These are phyloP conservation scores for Sporothrix euskadiensis DNA, from an alignment of 2,329 filamentous ascomycete genomes.

Conservation along the genomic window DNA sequence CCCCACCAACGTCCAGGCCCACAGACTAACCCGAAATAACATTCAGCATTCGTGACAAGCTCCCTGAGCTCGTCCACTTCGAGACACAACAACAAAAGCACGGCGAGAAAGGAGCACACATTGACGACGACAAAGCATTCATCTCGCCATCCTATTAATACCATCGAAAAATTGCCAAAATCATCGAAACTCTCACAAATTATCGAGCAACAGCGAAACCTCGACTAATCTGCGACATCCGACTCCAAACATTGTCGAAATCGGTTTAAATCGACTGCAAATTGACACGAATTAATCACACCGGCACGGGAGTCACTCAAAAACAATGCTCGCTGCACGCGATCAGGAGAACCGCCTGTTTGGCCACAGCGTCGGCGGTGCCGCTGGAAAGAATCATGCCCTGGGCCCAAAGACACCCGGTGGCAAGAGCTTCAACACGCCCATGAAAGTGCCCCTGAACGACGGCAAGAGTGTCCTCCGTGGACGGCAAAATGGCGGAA, in stretches of 20 bases:
- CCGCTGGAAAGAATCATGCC: constrained; percentile 68
- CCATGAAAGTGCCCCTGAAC: constrained; percentile 72
- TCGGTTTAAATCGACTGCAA: not conserved
- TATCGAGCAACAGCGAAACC: not conserved
- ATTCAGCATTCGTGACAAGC: constrained; percentile 22
- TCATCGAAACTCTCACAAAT: not conserved
- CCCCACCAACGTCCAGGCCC: constrained; percentile 27
- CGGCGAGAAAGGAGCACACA: constrained; percentile 11
- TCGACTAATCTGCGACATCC: not conserved
- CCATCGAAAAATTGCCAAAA: not conserved
- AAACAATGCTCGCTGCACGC: constrained; percentile 69
- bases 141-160: constrained; percentile 8
- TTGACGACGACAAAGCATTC: not conserved
- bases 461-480: constrained; percentile 72
- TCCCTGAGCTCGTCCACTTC: constrained; percentile 1
- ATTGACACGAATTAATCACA: not conserved
- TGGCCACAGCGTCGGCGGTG: constrained; percentile 68
- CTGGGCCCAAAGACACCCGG: constrained; percentile 77
- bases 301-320: constrained; percentile 17
- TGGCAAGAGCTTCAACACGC: constrained; percentile 75
- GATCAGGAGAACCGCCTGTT: constrained; percentile 89
- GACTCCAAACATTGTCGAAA: not conserved
- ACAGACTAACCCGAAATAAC: constrained; percentile 27
- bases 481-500: constrained; percentile 52
- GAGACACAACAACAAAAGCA: constrained; percentile 29